A percentile compares a stretch with the other conserved stretches of the same genome.
phyloP scores from a whole-genome alignment of 257 asterid genomes.

The Fraxinus excelsior region DNA sequence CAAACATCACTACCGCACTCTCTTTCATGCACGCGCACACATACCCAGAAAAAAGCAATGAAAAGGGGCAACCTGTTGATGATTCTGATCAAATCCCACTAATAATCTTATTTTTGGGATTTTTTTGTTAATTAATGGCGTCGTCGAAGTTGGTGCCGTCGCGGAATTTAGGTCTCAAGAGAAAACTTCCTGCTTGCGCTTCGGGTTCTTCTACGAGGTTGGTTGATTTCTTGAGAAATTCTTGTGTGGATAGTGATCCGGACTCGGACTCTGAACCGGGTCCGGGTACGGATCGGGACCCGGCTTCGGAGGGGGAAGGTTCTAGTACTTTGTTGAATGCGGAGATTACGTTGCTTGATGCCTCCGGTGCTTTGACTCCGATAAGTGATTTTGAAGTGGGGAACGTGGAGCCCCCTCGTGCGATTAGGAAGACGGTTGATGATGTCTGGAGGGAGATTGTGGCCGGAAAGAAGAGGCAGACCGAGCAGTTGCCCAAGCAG shows the following conservation, averaged over 20 bases:
- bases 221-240: slow-evolving; percentile 35
- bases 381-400: slow-evolving; percentile 38
- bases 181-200: slow-evolving; percentile 37
- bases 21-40: not conserved
- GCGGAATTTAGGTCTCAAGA: slow-evolving; percentile 52
- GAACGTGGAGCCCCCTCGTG: slow-evolving; percentile 37
- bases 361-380: slow-evolving; percentile 55
- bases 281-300: slow-evolving; percentile 32
- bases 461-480: slow-evolving; percentile 55
- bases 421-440: slow-evolving; percentile 70
- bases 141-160: slow-evolving; percentile 55
- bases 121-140: slow-evolving; percentile 26
- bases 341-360: slow-evolving; percentile 51
- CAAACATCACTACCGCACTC: slow-evolving; percentile 6
- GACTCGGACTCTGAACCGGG: slow-evolving; percentile 22
- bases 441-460: slow-evolving; percentile 96
- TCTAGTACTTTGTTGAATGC: slow-evolving; percentile 45
- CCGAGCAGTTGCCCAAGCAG: slow-evolving; percentile 49
- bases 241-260: slow-evolving; percentile 24
- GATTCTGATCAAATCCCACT: slow-evolving; percentile 24
- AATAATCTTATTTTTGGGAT: slow-evolving; percentile 7
- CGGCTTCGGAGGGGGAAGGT: slow-evolving; percentile 34
- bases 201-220: slow-evolving; percentile 35
- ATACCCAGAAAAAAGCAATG: not conserved
- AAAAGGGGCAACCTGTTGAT: not conserved